phyloP scores from a whole-genome alignment of 352 stramenopile species.

The Globisporangium middletonii region DNA sequence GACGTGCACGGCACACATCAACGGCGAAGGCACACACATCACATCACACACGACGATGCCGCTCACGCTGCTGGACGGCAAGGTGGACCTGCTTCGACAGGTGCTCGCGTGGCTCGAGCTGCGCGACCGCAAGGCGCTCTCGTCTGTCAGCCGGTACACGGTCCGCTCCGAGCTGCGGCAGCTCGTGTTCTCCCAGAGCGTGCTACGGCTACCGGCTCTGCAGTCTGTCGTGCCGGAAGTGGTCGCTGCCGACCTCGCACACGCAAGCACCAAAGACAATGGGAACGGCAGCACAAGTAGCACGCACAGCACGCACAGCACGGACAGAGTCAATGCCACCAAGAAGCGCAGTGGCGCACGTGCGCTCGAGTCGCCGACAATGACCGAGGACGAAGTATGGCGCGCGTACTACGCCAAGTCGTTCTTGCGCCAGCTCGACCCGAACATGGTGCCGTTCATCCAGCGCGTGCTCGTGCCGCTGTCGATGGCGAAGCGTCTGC shows the following conservation, averaged over 20 bases:
- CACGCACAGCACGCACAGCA: not conserved
- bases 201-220: slow-evolving; percentile 30
- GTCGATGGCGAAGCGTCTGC: slow-evolving; percentile 31
- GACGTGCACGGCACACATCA: no score
- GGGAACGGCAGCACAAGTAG: not conserved
- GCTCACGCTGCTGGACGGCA: slow-evolving; percentile 32
- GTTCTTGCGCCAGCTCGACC: slow-evolving; percentile 25
- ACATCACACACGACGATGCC: slow-evolving; percentile 1
- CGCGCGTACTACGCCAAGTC: slow-evolving; percentile 26
- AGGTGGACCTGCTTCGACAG: slow-evolving; percentile 34
- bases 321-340: not conserved
- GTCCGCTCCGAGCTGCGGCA: slow-evolving; percentile 31
- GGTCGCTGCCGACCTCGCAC: not conserved
- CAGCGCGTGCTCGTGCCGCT: slow-evolving; percentile 23
- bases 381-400: slow-evolving; percentile 2
- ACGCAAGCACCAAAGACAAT: no score
- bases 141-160: slow-evolving; percentile 24
- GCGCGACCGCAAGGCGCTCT: slow-evolving; percentile 30
- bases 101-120: slow-evolving; percentile 34
- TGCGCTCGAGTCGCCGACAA: not conserved
- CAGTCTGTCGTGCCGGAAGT: slow-evolving; percentile 3
- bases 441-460: slow-evolving; percentile 26
- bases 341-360: not conserved
- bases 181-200: slow-evolving; percentile 33
- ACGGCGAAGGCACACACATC: no score